A percentile compares a stretch with the other conserved stretches of the same genome.
phyloP scores from a whole-genome alignment of 108 stramenopile species.

The Seminavis robusta region DNA sequence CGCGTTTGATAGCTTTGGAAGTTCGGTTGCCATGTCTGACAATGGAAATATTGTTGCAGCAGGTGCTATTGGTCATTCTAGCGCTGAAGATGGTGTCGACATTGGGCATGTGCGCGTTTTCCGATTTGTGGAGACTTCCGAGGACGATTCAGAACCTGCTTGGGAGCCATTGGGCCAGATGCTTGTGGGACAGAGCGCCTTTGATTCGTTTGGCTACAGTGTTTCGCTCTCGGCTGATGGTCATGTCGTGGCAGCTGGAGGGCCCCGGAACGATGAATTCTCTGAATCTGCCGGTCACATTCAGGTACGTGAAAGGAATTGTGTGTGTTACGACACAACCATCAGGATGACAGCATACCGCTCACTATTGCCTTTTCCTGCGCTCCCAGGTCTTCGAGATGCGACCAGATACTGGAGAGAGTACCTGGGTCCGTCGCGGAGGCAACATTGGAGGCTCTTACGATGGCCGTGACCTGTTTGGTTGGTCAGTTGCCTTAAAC shows the following conservation, averaged over 20 bases:
- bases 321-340: background rate
- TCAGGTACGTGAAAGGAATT: conserved; percentile 6
- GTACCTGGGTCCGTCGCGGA: conserved; percentile 6
- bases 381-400: background rate
- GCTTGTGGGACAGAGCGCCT: conserved; percentile 15
- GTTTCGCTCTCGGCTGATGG: conserved; percentile 30
- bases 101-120: conserved; percentile 25
- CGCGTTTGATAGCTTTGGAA: conserved; percentile 20
- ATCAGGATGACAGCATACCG: background rate
- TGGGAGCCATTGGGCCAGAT: conserved; percentile 23
- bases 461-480: conserved; percentile 21
- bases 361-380: background rate
- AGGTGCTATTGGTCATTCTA: conserved; percentile 16
- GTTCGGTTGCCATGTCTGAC: conserved; percentile 14
- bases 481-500: conserved; percentile 21
- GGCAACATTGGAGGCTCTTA: conserved; percentile 6
- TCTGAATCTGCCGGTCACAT: conserved; percentile 15
- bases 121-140: too few relatives aligned
- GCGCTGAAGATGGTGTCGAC: conserved; percentile 8
- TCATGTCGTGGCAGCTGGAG: conserved; percentile 22
- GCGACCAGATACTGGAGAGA: too few relatives aligned
- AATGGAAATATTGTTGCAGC: conserved; percentile 25
- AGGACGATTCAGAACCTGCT: background rate
- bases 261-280: conserved; percentile 17
- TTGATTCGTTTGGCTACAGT: conserved; percentile 19